Base-by-base conservation (phyloP, 768 basidiomycete genomes). In the Lentinula boryana region DNA sequence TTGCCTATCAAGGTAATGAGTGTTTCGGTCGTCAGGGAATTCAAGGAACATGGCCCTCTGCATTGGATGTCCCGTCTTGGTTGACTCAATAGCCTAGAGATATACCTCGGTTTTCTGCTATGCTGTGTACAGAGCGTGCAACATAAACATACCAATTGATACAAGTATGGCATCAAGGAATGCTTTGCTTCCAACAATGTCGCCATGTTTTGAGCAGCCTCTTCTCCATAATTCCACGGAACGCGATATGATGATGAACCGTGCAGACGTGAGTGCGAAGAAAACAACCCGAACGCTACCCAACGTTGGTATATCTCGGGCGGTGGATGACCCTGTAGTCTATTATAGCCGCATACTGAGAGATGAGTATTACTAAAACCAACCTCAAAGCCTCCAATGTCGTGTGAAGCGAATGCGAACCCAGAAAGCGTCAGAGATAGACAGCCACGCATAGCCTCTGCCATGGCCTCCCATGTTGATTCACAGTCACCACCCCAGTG, bases 401-500 rank as follows among this genome's bases (percentile, higher is more conserved):
- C 89, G 69, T 88, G 87, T 16, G 85, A 85, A 6, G 86, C 82
- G 71, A 83, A 90, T 0, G 80, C 86, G 65, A 89, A 91, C 1
- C 89, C 88, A 33, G 87, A 88, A 4, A 79, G 61, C 1, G 85
- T 86, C 58, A 90, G 70, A 41, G 84, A 85, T n/a, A 91, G 71
- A 16, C 77, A 76, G 9, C 89, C 88, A 4, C 88, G 78, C 56
- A 89, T 71, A 1, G 86, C 82, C 70, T 91, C 88, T 0, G 85
- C 86, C 88, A 91, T 90, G 4, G 87, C 89, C 68, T 88, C 86
- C 73, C 82, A 89, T 1, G 87, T 87, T 5, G 85, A 86, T 67
- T 89, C 87, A 70, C 87, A 89, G 63, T 91, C 88, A 2, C 89
- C 88, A 53, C 86, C 85, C 86, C 86, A 87, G 67, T 88, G 85